Percentiles rank a stretch among this genome's conserved stretches.
Conservation (phyloP, 805 yeast species). For the Teunomyces gatunensis region DNA sequence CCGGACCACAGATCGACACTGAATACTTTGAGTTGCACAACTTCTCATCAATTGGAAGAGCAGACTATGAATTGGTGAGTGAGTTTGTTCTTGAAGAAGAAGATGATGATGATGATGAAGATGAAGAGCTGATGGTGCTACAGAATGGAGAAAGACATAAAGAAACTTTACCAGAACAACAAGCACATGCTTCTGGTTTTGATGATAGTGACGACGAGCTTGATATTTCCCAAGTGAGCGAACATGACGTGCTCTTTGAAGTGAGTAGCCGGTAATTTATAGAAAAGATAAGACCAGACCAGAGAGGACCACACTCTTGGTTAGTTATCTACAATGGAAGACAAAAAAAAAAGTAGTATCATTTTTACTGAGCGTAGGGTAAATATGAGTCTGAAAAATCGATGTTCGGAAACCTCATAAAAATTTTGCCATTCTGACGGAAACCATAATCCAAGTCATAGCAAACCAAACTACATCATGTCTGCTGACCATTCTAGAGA, state of each 20-base stretch:
- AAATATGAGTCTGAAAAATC: conserved; percentile 7
- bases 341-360: background rate
- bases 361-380: conserved; percentile 2
- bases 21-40: conserved; percentile 40
- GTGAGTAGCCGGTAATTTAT: background rate
- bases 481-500: conserved; percentile 98
- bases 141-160: background rate
- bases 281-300: background rate
- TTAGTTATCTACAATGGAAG: background rate
- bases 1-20: conserved; percentile 57
- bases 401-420: conserved; percentile 3
- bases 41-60: conserved; percentile 20
- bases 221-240: conserved; percentile 9
- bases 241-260: conserved; percentile 9
- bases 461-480: conserved; percentile 37
- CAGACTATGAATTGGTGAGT: background rate
- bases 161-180: background rate
- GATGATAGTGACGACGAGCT: conserved; percentile 1
- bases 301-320: background rate
- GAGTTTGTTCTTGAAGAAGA: conserved; percentile 14
- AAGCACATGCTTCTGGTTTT: background rate
- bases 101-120: conserved; percentile 10
- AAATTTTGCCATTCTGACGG: background rate
- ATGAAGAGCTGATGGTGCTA: background rate
- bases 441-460: conserved; percentile 1